Evolutionary conservation across 345 rosid species (phyloP).

Genomic region (Triadica sebifera): DNA sequence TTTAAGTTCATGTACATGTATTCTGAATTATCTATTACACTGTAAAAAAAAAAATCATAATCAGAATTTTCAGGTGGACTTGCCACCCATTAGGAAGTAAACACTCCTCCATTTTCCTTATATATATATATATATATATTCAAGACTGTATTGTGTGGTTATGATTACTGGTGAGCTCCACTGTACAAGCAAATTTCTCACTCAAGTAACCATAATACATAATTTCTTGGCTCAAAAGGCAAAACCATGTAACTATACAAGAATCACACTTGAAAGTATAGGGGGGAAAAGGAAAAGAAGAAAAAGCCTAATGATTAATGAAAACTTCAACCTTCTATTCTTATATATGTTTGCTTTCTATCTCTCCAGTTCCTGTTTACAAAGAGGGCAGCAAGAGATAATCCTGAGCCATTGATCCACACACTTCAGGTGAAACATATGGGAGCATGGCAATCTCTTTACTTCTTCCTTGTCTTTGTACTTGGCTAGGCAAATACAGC

Average conservation of each 20-base stretch:
- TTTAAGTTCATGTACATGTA: neutral
- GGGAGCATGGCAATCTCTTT: slow-evolving; percentile 84
- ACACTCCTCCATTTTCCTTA: neutral
- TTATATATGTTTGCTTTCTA: slow-evolving; percentile 24
- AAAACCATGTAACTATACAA: neutral
- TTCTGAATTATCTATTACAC: neutral
- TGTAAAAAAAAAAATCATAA: neutral
- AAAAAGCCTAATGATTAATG: neutral
- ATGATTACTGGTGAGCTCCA: slow-evolving; percentile 38
- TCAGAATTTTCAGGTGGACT: neutral
- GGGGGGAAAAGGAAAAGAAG: neutral
- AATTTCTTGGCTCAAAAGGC: neutral
- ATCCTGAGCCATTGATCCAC: slow-evolving; percentile 98
- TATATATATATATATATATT: slow-evolving; percentile 1
- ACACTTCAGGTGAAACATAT: slow-evolving; percentile 81
- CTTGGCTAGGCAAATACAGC: slow-evolving; percentile 86
- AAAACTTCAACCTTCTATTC: neutral
- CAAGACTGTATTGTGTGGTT: slow-evolving; percentile 8
- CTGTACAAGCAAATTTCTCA: slow-evolving; percentile 38
- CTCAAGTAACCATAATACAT: slow-evolving; percentile 39
- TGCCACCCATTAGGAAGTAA: slow-evolving; percentile 7
- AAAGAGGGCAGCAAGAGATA: slow-evolving; percentile 94
- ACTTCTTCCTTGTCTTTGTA: slow-evolving; percentile 91
- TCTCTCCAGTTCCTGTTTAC: slow-evolving; percentile 79
- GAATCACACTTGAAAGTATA: slow-evolving; percentile 18